These are phyloP conservation scores for Pseudocercospora crystallina DNA, from an alignment of 2,329 filamentous ascomycete species.

Conservation along the genomic window DNA sequence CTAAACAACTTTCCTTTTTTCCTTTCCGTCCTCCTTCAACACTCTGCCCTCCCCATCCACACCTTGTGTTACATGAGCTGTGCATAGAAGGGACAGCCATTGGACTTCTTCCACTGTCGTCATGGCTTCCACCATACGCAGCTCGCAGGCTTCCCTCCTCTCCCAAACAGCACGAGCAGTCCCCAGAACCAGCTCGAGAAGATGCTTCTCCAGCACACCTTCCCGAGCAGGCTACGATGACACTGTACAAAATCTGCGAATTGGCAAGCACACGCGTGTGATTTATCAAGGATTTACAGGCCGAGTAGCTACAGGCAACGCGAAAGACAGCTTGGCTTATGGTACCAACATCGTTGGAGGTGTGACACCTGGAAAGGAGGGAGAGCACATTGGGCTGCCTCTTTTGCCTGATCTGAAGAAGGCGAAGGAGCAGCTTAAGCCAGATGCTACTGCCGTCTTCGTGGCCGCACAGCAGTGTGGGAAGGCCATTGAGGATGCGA, in stretches of 20 bases:
- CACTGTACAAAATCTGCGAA: slow-evolving; percentile 65
- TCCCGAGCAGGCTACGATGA: slow-evolving; percentile 53
- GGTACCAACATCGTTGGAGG: slow-evolving; percentile 79
- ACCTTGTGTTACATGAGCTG: not conserved
- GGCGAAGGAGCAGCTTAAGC: slow-evolving; percentile 68
- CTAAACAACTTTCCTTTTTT: too few species aligned
- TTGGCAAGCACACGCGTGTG: slow-evolving; percentile 65
- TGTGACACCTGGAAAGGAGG: slow-evolving; percentile 68
- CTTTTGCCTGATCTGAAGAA: slow-evolving; percentile 67
- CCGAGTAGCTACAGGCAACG: slow-evolving; percentile 70
- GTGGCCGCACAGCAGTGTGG: slow-evolving; percentile 74
- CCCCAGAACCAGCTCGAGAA: slow-evolving; percentile 7
- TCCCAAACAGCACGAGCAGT: slow-evolving; percentile 15
- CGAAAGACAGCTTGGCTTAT: slow-evolving; percentile 72
- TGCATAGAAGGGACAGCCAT: not conserved
- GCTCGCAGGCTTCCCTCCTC: slow-evolving; percentile 21
- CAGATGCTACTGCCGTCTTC: slow-evolving; percentile 77
- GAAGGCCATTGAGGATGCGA: slow-evolving; percentile 74
- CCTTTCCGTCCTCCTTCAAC: not conserved
- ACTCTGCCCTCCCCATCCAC: not conserved
- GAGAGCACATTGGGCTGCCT: slow-evolving; percentile 71
- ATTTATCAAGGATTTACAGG: slow-evolving; percentile 73
- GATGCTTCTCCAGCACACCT: slow-evolving; percentile 31
- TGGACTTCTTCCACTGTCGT: not conserved
- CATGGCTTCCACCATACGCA: slow-evolving; percentile 25